phyloP scores from a whole-genome alignment of 495 filamentous ascomycete genomes.

The Xylaria telfairii region DNA sequence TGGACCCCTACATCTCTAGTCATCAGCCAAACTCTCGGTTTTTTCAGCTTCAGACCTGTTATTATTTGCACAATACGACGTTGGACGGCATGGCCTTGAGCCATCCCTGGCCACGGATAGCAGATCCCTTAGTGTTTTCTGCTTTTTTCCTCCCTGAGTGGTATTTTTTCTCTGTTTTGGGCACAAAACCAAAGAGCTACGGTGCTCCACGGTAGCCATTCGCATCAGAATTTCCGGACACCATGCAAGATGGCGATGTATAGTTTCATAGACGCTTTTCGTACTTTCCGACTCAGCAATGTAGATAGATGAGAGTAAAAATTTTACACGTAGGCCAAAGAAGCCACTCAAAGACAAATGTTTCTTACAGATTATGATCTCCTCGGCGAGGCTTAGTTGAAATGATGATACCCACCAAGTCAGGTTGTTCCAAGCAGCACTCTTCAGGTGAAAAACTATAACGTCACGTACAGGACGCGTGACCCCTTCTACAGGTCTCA shows the following conservation, averaged over 20 bases:
- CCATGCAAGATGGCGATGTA: background rate
- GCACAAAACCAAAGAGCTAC: background rate
- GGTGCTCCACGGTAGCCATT: background rate
- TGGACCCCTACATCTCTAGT: constrained; percentile 34
- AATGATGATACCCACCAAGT: constrained; percentile 9
- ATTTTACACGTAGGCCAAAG: background rate
- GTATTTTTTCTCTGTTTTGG: background rate
- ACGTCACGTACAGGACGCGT: background rate
- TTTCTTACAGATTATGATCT: background rate
- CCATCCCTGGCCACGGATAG: constrained; percentile 41
- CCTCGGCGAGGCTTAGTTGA: background rate
- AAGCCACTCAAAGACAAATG: constrained; percentile 5
- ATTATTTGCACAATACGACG: constrained; percentile 32
- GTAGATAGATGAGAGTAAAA: background rate
- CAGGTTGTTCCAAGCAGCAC: background rate
- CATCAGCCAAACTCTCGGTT: background rate
- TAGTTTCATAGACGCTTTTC: background rate
- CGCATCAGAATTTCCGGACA: background rate
- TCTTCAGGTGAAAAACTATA: background rate
- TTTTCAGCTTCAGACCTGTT: constrained; percentile 18
- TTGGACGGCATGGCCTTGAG: constrained; percentile 44
- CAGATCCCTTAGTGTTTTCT: background rate
- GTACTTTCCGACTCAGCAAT: background rate
- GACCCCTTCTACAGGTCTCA: background rate
- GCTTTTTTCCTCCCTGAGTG: constrained; percentile 6